A percentile compares a stretch with the other conserved stretches of the same genome.
These are phyloP conservation scores for Kurtzmaniella natalensis DNA, from an alignment of 1,139 yeast species.

Conservation along the genomic window DNA sequence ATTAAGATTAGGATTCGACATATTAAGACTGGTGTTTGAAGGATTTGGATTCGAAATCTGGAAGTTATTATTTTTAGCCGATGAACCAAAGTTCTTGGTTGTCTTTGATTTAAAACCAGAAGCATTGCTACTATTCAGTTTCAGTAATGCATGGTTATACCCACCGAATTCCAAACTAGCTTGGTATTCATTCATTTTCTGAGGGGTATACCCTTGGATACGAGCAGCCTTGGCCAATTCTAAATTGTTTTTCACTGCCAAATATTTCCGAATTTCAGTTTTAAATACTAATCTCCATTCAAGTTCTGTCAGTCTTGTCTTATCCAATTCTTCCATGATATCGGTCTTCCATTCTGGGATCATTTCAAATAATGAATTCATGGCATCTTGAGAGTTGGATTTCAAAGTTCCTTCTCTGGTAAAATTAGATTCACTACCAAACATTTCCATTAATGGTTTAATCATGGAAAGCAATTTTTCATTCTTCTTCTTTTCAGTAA, in stretches of 20 bases:
- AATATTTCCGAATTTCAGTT: constrained; percentile 29
- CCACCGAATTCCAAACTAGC: constrained; percentile 45
- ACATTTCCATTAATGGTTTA: constrained; percentile 26
- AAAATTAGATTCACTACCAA: constrained; percentile 20
- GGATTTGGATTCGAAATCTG: too few species aligned
- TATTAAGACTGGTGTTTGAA: too few species aligned
- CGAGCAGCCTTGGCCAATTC: constrained; percentile 26
- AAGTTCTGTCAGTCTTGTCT: constrained; percentile 25
- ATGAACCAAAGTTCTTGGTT: too few species aligned
- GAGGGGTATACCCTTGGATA: constrained; percentile 30
- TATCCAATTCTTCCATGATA: constrained; percentile 26
- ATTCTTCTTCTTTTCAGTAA: constrained; percentile 26
- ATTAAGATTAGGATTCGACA: too few species aligned
- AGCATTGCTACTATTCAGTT: constrained; percentile 12
- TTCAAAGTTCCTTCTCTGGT: constrained; percentile 31
- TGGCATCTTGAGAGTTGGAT: constrained; percentile 22
- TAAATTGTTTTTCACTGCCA: constrained; percentile 25
- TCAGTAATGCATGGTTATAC: constrained; percentile 31
- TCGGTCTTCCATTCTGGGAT: constrained; percentile 36
- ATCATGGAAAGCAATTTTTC: constrained; percentile 15
- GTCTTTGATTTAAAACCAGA: not conserved
- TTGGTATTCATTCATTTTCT: constrained; percentile 31
- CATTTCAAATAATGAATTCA: constrained; percentile 21
- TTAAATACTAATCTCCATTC: constrained; percentile 33
- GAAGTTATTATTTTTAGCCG: too few species aligned